Base-by-base conservation (phyloP, 1,284 basidiomycete genomes). In the Phenoliferia sp. region DNA sequence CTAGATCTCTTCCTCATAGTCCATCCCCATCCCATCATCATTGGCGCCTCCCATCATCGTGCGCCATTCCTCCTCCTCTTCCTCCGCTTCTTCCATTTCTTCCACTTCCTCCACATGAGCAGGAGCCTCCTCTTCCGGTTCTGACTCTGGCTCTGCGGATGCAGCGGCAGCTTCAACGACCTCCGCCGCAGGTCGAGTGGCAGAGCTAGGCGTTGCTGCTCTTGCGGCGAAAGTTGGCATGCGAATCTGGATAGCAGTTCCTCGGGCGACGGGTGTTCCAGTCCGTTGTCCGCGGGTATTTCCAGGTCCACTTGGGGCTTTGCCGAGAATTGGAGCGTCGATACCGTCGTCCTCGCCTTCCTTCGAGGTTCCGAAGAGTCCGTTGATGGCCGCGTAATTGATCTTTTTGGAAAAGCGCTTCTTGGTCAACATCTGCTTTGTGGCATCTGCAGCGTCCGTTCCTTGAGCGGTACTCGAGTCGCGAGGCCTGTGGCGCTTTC, bases 331-430 rank as follows among this genome's bases (percentile, higher is more conserved):
- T 12, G 39, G 39, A 12, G 12, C 39, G 39, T 44, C 39, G 39
- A 44, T 44, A 12, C 39, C n/a, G 54, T 56, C 54, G 54, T 31
- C 54, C 54, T 7, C 9, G 10, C n/a, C 28, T 32, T 56, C 28
- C 56, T 34, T 58, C 32, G 19, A 19, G 56, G 80, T 78, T 69
- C 81, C 81, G 77, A 92, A 91, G 7, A 92, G 83, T 66, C 85
- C 85, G 73, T 89, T 88, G 62, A 93, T 84, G 0, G 90, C 90
- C 73, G 90, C 87, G 76, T 94, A 94, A 77, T 94, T 94, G 79
- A 94, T 93, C 62, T 90, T 85, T 75, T 90, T 90, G 80, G 89
- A 91, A 79, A 92, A 91, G 63, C 79, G 79, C 77, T 87, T 90
- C 79, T 90, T 90, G 82, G 89, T 88, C 73, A 93, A 82, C 44